Percentiles rank a stretch among this genome's conserved stretches.
Conservation (phyloP, 148 eudicot genomes). For the Polygonum aviculare region DNA sequence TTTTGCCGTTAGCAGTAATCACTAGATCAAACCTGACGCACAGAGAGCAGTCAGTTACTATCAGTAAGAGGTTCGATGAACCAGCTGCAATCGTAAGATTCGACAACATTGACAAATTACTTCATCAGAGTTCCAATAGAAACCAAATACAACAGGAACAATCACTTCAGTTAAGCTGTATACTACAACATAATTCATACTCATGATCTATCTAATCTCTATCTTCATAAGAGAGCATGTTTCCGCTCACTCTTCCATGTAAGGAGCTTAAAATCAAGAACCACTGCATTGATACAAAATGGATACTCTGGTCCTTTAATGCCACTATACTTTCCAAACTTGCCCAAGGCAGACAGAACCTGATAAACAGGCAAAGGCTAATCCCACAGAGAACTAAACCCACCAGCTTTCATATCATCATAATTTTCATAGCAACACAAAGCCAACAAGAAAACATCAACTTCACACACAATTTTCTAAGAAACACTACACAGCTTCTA, state of each 20-base stretch:
- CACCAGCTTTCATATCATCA: neutral
- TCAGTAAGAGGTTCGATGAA: neutral
- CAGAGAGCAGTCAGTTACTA: conserved; percentile 2
- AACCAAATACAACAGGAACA: neutral
- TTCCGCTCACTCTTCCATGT: neutral
- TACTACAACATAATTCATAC: neutral
- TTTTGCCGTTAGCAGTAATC: conserved; percentile 68
- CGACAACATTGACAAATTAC: neutral
- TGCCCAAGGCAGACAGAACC: neutral
- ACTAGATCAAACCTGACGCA: conserved; percentile 80
- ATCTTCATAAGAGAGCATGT: neutral
- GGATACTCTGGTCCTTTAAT: neutral
- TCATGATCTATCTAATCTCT: neutral
- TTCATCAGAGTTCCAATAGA: neutral
- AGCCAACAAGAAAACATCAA: neutral
- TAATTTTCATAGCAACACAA: neutral
- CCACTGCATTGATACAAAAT: neutral
- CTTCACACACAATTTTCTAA: neutral
- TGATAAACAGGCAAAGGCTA: neutral
- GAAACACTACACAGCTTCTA: too few relatives aligned
- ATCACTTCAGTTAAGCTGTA: too few relatives aligned
- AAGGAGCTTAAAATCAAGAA: neutral
- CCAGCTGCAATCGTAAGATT: neutral
- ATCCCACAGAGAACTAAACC: neutral
- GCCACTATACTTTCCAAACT: neutral